Conservation (phyloP, 2,329 filamentous ascomycete genomes). For the Aureobasidium pullulans region DNA sequence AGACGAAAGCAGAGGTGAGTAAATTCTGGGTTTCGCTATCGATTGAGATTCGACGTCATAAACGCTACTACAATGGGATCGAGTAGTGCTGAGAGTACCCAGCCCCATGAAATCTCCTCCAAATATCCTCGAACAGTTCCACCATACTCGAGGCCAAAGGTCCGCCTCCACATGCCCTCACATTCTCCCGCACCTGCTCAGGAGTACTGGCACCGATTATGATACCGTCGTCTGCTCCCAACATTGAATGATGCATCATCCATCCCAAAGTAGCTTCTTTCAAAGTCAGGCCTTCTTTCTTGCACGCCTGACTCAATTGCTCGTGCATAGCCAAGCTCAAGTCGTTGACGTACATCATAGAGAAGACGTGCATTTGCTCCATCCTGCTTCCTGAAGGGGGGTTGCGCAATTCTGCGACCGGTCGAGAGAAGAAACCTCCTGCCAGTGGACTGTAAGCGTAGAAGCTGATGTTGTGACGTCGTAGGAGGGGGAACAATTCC, state of each 20-base stretch:
- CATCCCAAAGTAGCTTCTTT: constrained; percentile 40
- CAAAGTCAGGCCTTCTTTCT: constrained; percentile 33
- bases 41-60: too few relatives aligned
- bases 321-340: constrained; percentile 36
- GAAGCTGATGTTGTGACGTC: constrained; percentile 37
- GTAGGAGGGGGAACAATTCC: constrained; percentile 36
- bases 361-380: constrained; percentile 28
- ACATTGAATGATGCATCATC: constrained; percentile 37
- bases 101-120: too few relatives aligned
- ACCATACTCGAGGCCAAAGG: not conserved
- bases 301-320: constrained; percentile 26
- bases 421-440: constrained; percentile 19
- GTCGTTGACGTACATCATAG: constrained; percentile 36
- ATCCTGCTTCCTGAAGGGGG: constrained; percentile 21
- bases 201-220: constrained; percentile 32
- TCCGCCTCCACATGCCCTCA: constrained; percentile 14
- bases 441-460: constrained; percentile 33
- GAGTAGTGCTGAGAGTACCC: too few relatives aligned
- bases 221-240: constrained; percentile 28
- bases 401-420: constrained; percentile 29
- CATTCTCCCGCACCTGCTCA: constrained; percentile 27
- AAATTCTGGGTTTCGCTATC: too few relatives aligned
- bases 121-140: not conserved
- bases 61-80: too few relatives aligned
- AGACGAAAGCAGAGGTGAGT: too few relatives aligned